Evolutionary conservation across 306 rosid genomes (phyloP).

Genomic region (Gastrolobium villosum): DNA sequence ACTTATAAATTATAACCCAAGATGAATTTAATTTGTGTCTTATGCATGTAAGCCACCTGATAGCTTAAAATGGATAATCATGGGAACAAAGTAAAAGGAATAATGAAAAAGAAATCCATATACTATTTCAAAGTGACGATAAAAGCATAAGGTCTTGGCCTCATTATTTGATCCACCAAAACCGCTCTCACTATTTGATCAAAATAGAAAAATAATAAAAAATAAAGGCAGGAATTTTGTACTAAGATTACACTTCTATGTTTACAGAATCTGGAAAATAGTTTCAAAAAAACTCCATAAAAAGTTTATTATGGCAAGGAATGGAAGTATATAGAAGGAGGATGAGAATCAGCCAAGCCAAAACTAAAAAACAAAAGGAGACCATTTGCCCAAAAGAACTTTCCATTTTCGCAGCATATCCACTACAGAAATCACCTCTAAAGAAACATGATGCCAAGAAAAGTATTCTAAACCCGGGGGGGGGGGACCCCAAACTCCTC

Average conservation of each 20-base stretch:
- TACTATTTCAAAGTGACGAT: background rate
- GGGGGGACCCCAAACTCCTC: background rate
- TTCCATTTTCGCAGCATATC: conserved; percentile 19
- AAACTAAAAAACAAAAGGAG: background rate
- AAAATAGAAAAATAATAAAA: background rate
- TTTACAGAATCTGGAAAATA: background rate
- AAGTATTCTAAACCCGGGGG: no score
- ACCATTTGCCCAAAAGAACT: conserved; percentile 4
- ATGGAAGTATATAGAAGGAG: background rate
- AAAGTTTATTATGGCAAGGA: background rate
- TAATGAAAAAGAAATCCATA: background rate
- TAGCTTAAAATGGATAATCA: background rate
- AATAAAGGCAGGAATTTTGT: background rate
- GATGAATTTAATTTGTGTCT: background rate
- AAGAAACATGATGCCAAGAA: background rate
- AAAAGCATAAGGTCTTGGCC: background rate
- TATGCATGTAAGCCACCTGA: background rate
- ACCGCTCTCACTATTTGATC: background rate
- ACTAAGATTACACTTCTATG: background rate
- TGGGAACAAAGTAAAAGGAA: background rate
- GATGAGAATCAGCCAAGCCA: background rate
- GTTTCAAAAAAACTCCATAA: background rate
- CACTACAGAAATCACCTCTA: background rate
- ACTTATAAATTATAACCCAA: background rate
- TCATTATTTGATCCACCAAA: background rate